These are phyloP conservation scores for Musa beccarii DNA, from an alignment of 176 grass and related monocot genomes.

Conservation along the genomic window DNA sequence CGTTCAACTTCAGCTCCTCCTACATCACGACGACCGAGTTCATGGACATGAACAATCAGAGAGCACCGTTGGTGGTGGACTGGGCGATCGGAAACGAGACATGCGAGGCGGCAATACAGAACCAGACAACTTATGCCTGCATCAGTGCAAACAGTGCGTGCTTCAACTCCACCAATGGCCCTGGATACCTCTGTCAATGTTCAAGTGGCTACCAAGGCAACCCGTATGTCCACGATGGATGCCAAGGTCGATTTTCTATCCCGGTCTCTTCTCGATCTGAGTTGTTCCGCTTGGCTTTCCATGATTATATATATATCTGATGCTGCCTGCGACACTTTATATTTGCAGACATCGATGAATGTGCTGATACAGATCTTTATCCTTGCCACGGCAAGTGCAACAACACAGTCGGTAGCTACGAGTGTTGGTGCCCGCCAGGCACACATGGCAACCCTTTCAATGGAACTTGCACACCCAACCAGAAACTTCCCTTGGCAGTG, in stretches of 20 bases:
- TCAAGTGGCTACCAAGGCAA: constrained; percentile 19
- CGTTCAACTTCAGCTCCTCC: background rate
- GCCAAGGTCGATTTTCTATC: constrained; percentile 9
- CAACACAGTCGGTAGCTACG: background rate
- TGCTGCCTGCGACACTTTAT: background rate
- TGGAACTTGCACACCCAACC: background rate
- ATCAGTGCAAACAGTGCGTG: constrained; percentile 17
- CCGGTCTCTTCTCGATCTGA: background rate
- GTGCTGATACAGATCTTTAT: background rate
- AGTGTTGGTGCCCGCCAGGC: background rate
- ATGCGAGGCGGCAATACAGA: background rate
- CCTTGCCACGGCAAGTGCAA: background rate
- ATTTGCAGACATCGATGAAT: background rate
- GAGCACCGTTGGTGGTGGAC: constrained; percentile 2
- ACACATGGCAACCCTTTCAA: background rate
- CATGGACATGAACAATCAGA: background rate
- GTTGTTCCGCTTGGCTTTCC: background rate
- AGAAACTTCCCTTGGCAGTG: too few relatives aligned
- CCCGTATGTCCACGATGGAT: constrained; percentile 16
- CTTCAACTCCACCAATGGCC: constrained; percentile 2
- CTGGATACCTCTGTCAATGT: constrained; percentile 19
- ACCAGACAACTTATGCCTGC: constrained; percentile 14
- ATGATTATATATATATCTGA: background rate
- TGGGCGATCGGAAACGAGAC: constrained; percentile 18
- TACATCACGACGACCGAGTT: constrained; percentile 1